Conservation (phyloP, 352 stramenopile genomes). For the Globisporangium recalcitrans region DNA sequence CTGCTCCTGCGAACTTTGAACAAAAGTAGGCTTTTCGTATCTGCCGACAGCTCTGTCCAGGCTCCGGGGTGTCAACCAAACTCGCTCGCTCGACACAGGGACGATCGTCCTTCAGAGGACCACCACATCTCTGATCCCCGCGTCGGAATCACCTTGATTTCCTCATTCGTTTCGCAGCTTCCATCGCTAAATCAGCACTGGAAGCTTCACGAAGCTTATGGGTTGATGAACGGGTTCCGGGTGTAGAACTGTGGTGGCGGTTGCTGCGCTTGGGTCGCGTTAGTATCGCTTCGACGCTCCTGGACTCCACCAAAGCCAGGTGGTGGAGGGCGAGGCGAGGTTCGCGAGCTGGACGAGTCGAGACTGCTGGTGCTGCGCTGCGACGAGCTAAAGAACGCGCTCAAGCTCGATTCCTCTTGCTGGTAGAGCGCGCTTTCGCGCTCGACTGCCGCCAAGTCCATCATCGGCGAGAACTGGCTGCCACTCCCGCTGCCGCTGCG, state of each 20-base stretch:
- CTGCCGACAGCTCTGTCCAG: not conserved
- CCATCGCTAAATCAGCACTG: not conserved
- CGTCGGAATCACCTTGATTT: constrained; percentile 2
- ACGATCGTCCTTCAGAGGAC: not conserved
- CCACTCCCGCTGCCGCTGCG: constrained; percentile 3
- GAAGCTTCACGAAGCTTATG: constrained; percentile 24
- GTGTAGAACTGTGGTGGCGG: constrained; percentile 35
- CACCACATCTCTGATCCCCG: not conserved
- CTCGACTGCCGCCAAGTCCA: constrained; percentile 67
- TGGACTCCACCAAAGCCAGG: constrained; percentile 17
- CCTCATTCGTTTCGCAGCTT: not conserved
- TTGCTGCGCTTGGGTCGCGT: constrained; percentile 14
- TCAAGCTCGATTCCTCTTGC: constrained; percentile 69
- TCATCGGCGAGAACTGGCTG: constrained; percentile 41
- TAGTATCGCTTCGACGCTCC: constrained; percentile 1
- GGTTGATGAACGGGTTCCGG: constrained; percentile 59
- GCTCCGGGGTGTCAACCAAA: not conserved
- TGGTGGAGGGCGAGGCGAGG: constrained; percentile 28
- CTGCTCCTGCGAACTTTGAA: not conserved
- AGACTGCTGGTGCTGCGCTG: constrained; percentile 16
- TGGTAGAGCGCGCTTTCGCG: constrained; percentile 62
- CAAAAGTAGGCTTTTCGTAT: not conserved
- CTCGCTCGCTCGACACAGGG: constrained; percentile 2
- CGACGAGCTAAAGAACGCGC: constrained; percentile 44
- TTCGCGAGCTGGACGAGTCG: constrained; percentile 22